Evolutionary conservation across 1,284 basidiomycete genomes (phyloP).

Genomic region (Mycena citricolor): DNA sequence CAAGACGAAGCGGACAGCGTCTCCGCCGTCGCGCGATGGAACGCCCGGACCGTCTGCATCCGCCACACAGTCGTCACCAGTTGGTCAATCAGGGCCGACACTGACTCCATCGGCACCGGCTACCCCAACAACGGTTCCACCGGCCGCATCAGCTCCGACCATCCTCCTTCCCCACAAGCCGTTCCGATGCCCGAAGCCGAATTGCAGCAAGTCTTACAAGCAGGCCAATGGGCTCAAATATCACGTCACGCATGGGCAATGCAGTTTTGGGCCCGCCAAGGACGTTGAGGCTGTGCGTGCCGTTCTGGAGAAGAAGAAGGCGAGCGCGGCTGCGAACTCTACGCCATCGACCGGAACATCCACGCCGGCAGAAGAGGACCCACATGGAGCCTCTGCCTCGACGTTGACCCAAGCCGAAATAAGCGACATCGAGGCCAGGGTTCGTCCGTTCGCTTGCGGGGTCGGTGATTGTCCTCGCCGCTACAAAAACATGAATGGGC

Average conservation of each 20-base stretch:
- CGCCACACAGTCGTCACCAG: neutral
- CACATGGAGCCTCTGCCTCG: conserved; percentile 26
- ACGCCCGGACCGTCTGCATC: neutral
- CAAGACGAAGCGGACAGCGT: neutral
- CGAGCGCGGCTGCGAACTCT: conserved; percentile 36
- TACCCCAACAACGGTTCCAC: neutral
- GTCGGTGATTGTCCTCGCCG: conserved; percentile 89
- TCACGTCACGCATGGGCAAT: conserved; percentile 92
- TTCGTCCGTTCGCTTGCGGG: conserved; percentile 86
- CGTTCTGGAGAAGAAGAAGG: conserved; percentile 59
- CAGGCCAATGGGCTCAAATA: conserved; percentile 92
- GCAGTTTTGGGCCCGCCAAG: conserved; percentile 86
- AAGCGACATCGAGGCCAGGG: conserved; percentile 64
- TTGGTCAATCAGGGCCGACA: too few species aligned
- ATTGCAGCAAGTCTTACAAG: conserved; percentile 99
- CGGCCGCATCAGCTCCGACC: neutral
- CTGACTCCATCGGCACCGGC: neutral
- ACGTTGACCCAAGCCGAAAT: conserved; percentile 58
- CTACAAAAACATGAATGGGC: conserved; percentile 98
- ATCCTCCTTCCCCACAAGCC: conserved; percentile 61
- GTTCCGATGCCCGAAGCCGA: conserved; percentile 94
- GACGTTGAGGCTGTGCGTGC: conserved; percentile 73
- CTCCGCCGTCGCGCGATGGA: neutral
- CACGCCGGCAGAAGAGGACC: conserved; percentile 25
- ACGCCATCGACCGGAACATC: conserved; percentile 18